A percentile compares a stretch with the other conserved stretches of the same genome.
Evolutionary conservation across 352 stramenopile species (phyloP).

Genomic region (Discostella stelligera): DNA sequence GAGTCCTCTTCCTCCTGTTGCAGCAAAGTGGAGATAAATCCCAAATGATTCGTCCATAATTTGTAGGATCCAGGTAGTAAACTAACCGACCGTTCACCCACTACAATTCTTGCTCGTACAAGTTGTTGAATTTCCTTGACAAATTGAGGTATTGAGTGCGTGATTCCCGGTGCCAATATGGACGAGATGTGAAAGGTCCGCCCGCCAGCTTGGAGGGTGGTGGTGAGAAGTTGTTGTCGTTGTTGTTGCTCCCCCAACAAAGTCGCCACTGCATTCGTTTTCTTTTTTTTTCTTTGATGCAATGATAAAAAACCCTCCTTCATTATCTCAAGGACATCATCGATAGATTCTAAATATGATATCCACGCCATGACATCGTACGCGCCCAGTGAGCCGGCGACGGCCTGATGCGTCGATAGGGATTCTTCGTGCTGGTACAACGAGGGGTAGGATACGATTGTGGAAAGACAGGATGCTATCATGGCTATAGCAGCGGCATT

Average conservation of each 20-base stretch:
- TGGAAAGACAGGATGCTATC: constrained; percentile 27
- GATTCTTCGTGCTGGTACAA: constrained; percentile 65
- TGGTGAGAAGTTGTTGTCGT: background rate
- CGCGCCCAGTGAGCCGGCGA: constrained; percentile 5
- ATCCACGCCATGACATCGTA: constrained; percentile 71
- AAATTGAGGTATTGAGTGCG: constrained; percentile 18
- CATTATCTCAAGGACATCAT: constrained; percentile 54
- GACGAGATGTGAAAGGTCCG: constrained; percentile 32
- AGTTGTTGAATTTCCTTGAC: constrained; percentile 29
- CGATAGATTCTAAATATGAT: constrained; percentile 68
- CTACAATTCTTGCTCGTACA: constrained; percentile 39
- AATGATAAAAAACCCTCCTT: background rate
- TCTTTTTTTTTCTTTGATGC: background rate
- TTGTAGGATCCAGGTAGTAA: constrained; percentile 80
- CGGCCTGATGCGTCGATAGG: constrained; percentile 15
- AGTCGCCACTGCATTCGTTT: background rate
- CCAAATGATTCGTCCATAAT: constrained; percentile 75
- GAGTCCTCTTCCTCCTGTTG: background rate
- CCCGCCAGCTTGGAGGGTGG: constrained; percentile 24
- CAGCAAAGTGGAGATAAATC: constrained; percentile 33
- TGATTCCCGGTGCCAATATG: constrained; percentile 23
- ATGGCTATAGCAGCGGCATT: background rate
- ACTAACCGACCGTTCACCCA: constrained; percentile 58
- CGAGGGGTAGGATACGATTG: constrained; percentile 51
- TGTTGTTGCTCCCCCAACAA: background rate